These are phyloP conservation scores for Rhodotorula sp. DNA, from an alignment of 1,284 basidiomycete genomes.

Conservation along the genomic window DNA sequence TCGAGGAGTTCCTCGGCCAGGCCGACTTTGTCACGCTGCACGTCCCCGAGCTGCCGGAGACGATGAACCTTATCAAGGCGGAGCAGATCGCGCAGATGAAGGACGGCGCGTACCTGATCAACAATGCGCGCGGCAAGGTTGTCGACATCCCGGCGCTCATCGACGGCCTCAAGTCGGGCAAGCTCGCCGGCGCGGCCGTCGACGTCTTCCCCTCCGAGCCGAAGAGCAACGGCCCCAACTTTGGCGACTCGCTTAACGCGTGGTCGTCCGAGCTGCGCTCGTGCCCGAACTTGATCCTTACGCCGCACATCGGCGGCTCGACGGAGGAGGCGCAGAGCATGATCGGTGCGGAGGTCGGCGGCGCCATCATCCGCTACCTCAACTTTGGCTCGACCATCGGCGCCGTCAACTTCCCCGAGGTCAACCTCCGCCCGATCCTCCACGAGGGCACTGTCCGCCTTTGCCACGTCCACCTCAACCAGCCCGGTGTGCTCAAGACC, in stretches of 20 bases:
- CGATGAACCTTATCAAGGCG: constrained; percentile 85
- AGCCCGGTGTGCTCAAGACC: constrained; percentile 92
- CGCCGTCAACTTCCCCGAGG: constrained; percentile 98
- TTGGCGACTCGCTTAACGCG: constrained; percentile 78
- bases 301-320: constrained; percentile 97
- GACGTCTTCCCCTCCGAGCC: constrained; percentile 96
- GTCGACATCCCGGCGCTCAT: constrained; percentile 92
- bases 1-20: constrained; percentile 73
- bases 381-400: constrained; percentile 88
- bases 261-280: constrained; percentile 75
- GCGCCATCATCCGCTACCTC: constrained; percentile 83
- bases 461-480: constrained; percentile 95
- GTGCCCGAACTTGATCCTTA: constrained; percentile 87
- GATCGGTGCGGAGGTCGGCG: constrained; percentile 93
- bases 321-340: constrained; percentile 98
- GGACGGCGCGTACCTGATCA: constrained; percentile 91
- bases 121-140: constrained; percentile 94
- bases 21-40: constrained; percentile 96
- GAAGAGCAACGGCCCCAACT: constrained; percentile 79
- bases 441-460: constrained; percentile 74
- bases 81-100: constrained; percentile 88
- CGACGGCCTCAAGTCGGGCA: constrained; percentile 74
- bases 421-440: constrained; percentile 89
- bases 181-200: constrained; percentile 89
- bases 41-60: constrained; percentile 95